Base-by-base conservation (phyloP, 2,329 filamentous ascomycete genomes). In the Fusarium albosuccineum region DNA sequence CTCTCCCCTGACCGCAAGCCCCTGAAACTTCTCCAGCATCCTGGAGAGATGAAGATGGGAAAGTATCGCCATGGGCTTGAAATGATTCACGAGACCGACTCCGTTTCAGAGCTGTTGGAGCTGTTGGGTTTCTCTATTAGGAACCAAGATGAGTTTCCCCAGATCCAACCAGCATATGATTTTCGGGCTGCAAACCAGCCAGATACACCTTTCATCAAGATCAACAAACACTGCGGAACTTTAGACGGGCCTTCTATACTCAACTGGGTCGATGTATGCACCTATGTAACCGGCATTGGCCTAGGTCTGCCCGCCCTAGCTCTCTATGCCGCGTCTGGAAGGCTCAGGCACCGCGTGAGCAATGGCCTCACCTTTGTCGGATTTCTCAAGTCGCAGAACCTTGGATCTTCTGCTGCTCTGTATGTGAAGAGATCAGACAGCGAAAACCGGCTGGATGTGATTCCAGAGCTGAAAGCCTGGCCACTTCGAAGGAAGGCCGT, bases 191-290 rank as follows among this genome's bases (percentile, higher is more conserved):
- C 39, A 3, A 27, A 17, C 10, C 13, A 41, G 9, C 8, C 37
- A 7, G 26, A 22, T 1, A 16, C 33, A 14, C n/a, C 50, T 13
- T 44, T 14, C 30, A 50, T 71, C 11, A 33, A 50, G 36, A 64
- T 71, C 30, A 68, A 60, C 8, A 64, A 71, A 30, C 69, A 71
- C 44, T 71, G 53, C 8, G 61, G 66, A 22, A 68, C 64, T 33
- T 59, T 71, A 1, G 9, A 66, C 17, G 29, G 52, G n/a, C 42
- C 39, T 5, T 56, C 59, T 17, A 68, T 68, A 8, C 8, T 40
- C 6, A 49, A 57, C 22, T 71, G 68, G 69, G 34, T 46, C 17
- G 10, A 9, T 6, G 33, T 71, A 8, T 71, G 69, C 10, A 33
- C 46, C 5, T 30, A 40, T 9, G 7, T 68, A 7, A 40, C 59